Percentiles rank a stretch among this genome's conserved stretches.
phyloP scores from a whole-genome alignment of 225 moss, liverwort and hornwort species.

The Pseudisothecium myosuroides region DNA sequence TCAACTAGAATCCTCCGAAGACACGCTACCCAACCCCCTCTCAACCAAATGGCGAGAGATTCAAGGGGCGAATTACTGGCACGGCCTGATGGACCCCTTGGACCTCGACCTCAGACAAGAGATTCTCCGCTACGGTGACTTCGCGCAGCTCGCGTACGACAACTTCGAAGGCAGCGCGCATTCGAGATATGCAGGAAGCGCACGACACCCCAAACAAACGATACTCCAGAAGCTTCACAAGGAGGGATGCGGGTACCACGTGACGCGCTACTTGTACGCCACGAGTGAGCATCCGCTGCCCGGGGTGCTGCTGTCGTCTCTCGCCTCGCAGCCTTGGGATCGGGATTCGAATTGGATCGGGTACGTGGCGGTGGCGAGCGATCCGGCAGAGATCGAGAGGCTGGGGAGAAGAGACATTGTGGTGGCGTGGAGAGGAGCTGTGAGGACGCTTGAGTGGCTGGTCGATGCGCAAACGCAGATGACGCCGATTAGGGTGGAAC shows the following conservation, averaged over 20 bases:
- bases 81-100: conserved; percentile 33
- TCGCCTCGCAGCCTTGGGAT: conserved; percentile 28
- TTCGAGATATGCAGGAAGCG: conserved; percentile 53
- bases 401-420: conserved; percentile 55
- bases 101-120: conserved; percentile 42
- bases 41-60: conserved; percentile 39
- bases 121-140: conserved; percentile 54
- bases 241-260: conserved; percentile 26
- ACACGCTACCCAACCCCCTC: background rate
- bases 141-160: conserved; percentile 49
- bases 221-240: conserved; percentile 11
- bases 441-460: conserved; percentile 32
- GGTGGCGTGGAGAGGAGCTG: conserved; percentile 49
- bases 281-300: conserved; percentile 16
- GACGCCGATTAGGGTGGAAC: background rate
- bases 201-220: conserved; percentile 9
- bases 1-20: background rate
- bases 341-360: conserved; percentile 53
- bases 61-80: conserved; percentile 41
- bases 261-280: conserved; percentile 46
- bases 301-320: conserved; percentile 8
- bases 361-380: conserved; percentile 44
- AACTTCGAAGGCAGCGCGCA: conserved; percentile 26
- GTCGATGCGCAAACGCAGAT: conserved; percentile 22
- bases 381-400: conserved; percentile 31